phyloP scores from a whole-genome alignment of 768 basidiomycete species.

The Lepiota brunneoincarnata region DNA sequence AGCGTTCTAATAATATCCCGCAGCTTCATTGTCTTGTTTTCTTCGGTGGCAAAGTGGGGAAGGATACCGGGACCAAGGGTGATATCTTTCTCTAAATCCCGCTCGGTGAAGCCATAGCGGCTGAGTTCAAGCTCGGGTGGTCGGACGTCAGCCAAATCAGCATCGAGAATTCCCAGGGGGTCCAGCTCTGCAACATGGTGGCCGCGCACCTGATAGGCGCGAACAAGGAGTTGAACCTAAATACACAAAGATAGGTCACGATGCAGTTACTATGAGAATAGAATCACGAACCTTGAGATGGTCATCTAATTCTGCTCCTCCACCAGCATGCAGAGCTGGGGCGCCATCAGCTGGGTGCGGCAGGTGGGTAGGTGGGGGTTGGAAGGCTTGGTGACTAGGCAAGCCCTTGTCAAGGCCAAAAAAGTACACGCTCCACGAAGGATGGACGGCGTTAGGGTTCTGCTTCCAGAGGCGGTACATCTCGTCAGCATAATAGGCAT shows the following conservation, averaged over 20 bases:
- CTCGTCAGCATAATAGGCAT: conserved; percentile 93
- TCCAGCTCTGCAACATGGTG: conserved; percentile 96
- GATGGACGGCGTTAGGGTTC: conserved; percentile 90
- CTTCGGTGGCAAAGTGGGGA: conserved; percentile 89
- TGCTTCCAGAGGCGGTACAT: conserved; percentile 93
- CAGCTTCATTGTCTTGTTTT: conserved; percentile 83
- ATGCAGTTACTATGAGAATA: conserved; percentile 3
- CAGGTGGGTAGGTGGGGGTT: conserved; percentile 72
- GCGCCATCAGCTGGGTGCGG: conserved; percentile 77
- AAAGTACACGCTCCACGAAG: conserved; percentile 95
- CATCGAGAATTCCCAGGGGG: conserved; percentile 89
- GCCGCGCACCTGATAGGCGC: conserved; percentile 98
- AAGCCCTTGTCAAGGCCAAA: conserved; percentile 89
- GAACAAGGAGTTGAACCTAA: conserved; percentile 94
- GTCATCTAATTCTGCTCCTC: conserved; percentile 81
- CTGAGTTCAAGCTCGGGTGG: conserved; percentile 93
- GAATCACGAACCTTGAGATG: conserved; percentile 77
- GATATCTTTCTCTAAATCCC: conserved; percentile 93
- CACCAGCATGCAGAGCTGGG: conserved; percentile 66
- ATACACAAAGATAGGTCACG: conserved; percentile 1
- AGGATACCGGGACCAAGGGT: conserved; percentile 94
- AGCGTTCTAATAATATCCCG: conserved; percentile 89
- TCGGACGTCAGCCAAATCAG: conserved; percentile 74
- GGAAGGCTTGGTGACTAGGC: conserved; percentile 75
- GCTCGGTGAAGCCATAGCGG: conserved; percentile 93